Evolutionary conservation across 2,329 filamentous ascomycete genomes (phyloP).

Genomic region (Arachnomyces sp.): DNA sequence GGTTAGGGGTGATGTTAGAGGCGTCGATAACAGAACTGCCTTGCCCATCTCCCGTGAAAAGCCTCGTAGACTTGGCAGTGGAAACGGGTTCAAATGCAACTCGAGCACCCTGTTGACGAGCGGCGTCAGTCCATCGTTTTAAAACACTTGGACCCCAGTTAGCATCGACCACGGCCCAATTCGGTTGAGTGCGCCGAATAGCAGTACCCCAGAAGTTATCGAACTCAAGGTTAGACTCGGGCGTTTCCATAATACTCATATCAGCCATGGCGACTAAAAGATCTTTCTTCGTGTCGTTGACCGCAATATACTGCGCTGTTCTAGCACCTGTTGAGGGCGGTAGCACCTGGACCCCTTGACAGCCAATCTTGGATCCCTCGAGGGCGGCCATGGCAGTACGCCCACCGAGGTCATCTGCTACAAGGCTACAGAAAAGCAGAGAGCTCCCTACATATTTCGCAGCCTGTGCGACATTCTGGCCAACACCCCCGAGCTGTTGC

Average conservation of each 20-base stretch:
- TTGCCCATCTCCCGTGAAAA: conserved; percentile 46
- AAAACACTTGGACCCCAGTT: conserved; percentile 71
- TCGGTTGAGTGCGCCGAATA: conserved; percentile 52
- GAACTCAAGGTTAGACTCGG: conserved; percentile 34
- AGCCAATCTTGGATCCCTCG: conserved; percentile 56
- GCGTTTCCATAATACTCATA: conserved; percentile 68
- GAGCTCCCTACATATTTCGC: conserved; percentile 60
- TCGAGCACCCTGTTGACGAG: conserved; percentile 47
- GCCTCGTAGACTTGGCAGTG: conserved; percentile 62
- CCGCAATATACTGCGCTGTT: conserved; percentile 84
- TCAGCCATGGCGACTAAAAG: conserved; percentile 92
- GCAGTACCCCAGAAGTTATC: conserved; percentile 54
- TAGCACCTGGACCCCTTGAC: conserved; percentile 54
- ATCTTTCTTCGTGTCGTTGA: conserved; percentile 78
- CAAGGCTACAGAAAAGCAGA: conserved; percentile 69
- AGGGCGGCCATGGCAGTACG: conserved; percentile 63
- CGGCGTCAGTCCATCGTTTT: conserved; percentile 58
- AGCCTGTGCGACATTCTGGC: conserved; percentile 82
- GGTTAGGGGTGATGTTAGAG: conserved; percentile 47
- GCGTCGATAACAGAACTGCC: conserved; percentile 23
- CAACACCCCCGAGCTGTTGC: conserved; percentile 84
- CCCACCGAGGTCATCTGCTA: conserved; percentile 74
- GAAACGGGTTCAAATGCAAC: conserved; percentile 88
- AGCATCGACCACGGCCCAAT: conserved; percentile 75
- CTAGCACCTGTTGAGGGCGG: conserved; percentile 47